phyloP scores from a whole-genome alignment of 2,329 filamentous ascomycete genomes.

The Aspergillus carbonarius region DNA sequence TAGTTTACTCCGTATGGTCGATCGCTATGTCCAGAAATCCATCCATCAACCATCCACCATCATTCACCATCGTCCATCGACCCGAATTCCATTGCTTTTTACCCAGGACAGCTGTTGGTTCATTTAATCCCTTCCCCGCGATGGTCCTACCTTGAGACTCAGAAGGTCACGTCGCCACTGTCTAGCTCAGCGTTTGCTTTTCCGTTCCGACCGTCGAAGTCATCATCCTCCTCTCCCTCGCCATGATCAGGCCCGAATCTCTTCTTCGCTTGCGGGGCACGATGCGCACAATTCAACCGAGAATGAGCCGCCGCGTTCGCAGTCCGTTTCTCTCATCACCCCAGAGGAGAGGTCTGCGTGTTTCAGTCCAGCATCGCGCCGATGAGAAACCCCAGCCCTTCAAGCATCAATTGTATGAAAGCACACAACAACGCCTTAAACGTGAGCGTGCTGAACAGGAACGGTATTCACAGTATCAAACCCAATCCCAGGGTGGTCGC shows the following conservation, averaged over 20 bases:
- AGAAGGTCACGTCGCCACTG: neutral
- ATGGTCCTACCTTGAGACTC: neutral
- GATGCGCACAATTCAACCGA: conserved; percentile 16
- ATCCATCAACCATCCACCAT: neutral
- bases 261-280: conserved; percentile 19
- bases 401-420: conserved; percentile 62
- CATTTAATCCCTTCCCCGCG: neutral
- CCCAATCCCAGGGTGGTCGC: conserved; percentile 39
- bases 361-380: conserved; percentile 19
- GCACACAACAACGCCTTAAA: conserved; percentile 58
- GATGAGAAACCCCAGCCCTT: conserved; percentile 49
- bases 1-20: neutral
- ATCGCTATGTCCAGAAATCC: neutral
- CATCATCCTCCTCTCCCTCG: neutral
- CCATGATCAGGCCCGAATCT: conserved; percentile 23
- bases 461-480: conserved; percentile 47
- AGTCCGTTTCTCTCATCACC: neutral
- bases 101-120: too few species aligned
- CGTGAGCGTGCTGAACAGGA: conserved; percentile 59
- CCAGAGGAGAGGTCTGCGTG: conserved; percentile 24
- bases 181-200: neutral
- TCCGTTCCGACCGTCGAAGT: neutral
- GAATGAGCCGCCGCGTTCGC: conserved; percentile 6
- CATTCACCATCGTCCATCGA: neutral
- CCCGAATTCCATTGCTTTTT: neutral